Base-by-base conservation (phyloP, 2,329 filamentous ascomycete species). In the Diaporthe batatas region DNA sequence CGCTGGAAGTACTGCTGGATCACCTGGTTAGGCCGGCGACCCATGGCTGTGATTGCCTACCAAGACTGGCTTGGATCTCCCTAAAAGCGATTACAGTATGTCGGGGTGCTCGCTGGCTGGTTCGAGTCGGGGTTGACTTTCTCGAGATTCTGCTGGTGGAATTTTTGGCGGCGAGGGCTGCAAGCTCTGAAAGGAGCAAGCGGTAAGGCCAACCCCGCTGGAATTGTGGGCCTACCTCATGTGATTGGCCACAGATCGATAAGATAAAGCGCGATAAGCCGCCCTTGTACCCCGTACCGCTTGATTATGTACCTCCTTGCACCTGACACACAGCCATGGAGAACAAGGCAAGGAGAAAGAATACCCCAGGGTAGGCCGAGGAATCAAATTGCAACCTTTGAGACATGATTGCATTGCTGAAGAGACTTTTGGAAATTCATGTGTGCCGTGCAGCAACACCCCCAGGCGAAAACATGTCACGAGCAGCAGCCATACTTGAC, bases 1-100 rank as follows among this genome's bases (percentile, higher is more conserved):
- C 95, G 91, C 81, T 94, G 91, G 82, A 98, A 98, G 86, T 94
- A 96, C 83, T 96, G 91, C 82, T 94, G 88, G 81, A 98, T 95
- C 77, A 97, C 87, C 78, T 91, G 91, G 83, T 96, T 96, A 76
- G 94, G 94, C 83, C 92, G 92, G 80, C 94, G 90, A 81, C 94
- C 94, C 94, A 96, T 96, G 44, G 49, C 65, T 71, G 68, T 53
- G 18, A 53, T 44, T 70, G 68, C 58, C 58, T 70, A 58, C 57
- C 68, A 62, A 70, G 55, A 62, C 68, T 62, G 47, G 57, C 68
- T 70, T 62, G 57, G 47, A 32, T 18, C 12, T 53, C 44, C 18
- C 54, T 10, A 12, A 58, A 58, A 14, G 23, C 21, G 36, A 44
- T 70, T 39, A 21, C 34, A 44, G 53, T 53, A 2, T 53, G 12